Evolutionary conservation across 441 rosid species (phyloP).

Genomic region (Euphorbia celastroides): DNA sequence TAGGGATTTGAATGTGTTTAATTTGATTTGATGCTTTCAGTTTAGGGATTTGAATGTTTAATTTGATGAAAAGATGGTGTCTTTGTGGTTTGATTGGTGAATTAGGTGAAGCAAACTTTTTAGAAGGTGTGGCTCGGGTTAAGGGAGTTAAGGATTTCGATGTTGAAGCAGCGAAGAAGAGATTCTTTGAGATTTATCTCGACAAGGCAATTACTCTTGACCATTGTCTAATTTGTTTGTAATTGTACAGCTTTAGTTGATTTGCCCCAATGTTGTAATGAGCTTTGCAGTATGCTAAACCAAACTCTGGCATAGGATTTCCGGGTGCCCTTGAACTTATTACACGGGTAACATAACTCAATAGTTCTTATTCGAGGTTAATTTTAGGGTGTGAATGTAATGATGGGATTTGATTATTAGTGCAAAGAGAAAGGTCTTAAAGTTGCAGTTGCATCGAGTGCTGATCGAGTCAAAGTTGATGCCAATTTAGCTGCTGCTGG

Average conservation of each 20-base stretch:
- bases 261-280: constrained; percentile 10
- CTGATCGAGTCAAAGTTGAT: constrained; percentile 94
- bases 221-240: constrained; percentile 2
- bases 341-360: constrained; percentile 49
- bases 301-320: constrained; percentile 91
- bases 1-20: too few species aligned
- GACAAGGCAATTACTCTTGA: constrained; percentile 48
- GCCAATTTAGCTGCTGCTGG: constrained; percentile 95
- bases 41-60: neutral
- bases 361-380: constrained; percentile 4
- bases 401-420: constrained; percentile 31
- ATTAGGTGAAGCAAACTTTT: constrained; percentile 83
- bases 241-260: neutral
- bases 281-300: constrained; percentile 71
- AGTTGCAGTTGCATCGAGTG: constrained; percentile 97
- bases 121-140: constrained; percentile 85
- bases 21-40: too few species aligned
- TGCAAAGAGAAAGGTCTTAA: constrained; percentile 89
- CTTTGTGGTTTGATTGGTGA: constrained; percentile 17
- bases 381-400: constrained; percentile 8
- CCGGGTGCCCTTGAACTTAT: constrained; percentile 92
- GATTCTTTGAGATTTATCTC: constrained; percentile 89
- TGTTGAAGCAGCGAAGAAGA: constrained; percentile 62
- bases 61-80: constrained; percentile 8
- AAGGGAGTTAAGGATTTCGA: constrained; percentile 70